Percentiles rank a stretch among this genome's conserved stretches.
phyloP scores from a whole-genome alignment of 2,329 filamentous ascomycete genomes.

The Colletotrichum tofieldiae region DNA sequence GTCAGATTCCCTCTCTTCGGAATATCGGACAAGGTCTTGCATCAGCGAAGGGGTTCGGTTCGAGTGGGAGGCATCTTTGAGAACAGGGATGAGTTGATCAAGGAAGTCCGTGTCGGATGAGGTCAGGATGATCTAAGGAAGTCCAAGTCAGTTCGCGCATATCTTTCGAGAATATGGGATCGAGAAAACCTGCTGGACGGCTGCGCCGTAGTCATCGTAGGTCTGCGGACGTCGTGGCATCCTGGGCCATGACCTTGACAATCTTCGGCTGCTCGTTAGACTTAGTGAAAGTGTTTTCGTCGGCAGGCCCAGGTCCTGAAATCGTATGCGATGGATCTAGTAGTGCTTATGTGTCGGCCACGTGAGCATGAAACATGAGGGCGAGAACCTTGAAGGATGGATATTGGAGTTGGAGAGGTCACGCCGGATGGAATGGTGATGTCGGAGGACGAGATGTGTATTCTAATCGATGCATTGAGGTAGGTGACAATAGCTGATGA shows the following conservation, averaged over 20 bases:
- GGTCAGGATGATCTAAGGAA: slow-evolving; percentile 86
- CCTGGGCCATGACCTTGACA: slow-evolving; percentile 36
- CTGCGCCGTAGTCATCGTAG: slow-evolving; percentile 64
- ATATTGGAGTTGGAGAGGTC: neutral
- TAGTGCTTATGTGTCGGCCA: too few species aligned
- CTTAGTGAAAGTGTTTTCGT: neutral
- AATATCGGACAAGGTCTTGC: slow-evolving; percentile 85
- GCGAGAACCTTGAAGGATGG: neutral
- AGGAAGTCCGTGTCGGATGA: slow-evolving; percentile 94
- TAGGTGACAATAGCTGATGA: neutral
- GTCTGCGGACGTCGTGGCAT: slow-evolving; percentile 64
- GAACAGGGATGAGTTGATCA: slow-evolving; percentile 93
- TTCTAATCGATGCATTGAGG: neutral
- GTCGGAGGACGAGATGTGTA: neutral
- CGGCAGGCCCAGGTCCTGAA: neutral
- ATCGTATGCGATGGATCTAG: neutral
- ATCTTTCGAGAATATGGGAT: slow-evolving; percentile 26
- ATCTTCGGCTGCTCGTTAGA: neutral
- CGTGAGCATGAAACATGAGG: neutral
- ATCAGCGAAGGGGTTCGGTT: slow-evolving; percentile 82
- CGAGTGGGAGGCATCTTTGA: slow-evolving; percentile 88
- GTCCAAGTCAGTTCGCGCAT: neutral
- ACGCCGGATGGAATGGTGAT: neutral
- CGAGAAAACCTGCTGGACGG: slow-evolving; percentile 61
- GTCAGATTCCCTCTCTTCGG: slow-evolving; percentile 87